These are phyloP conservation scores for Cotoneaster glaucophyllus DNA, from an alignment of 306 rosid genomes.

Conservation along the genomic window DNA sequence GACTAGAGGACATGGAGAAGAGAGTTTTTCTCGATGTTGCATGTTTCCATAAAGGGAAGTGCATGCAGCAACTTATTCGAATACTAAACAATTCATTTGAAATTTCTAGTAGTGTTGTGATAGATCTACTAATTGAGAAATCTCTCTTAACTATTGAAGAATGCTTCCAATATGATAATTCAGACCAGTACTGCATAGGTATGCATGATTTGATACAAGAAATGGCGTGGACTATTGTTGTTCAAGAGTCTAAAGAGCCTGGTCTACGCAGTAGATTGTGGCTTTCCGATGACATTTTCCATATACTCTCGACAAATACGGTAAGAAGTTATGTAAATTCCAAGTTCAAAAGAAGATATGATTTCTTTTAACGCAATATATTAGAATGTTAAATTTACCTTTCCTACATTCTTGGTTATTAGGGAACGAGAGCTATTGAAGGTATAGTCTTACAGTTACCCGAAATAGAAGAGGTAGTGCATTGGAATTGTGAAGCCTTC, in stretches of 20 bases:
- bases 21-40: not conserved
- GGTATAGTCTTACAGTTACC: not conserved
- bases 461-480: constrained; percentile 7
- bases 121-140: constrained; percentile 29
- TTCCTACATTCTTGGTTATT: not conserved
- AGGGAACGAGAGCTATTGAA: constrained; percentile 9
- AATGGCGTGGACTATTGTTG: not conserved
- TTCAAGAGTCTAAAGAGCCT: not conserved
- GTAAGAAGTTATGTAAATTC: not conserved
- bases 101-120: constrained; percentile 5
- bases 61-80: constrained; percentile 1
- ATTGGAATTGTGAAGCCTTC: not conserved
- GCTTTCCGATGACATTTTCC: constrained; percentile 6
- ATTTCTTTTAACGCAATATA: not conserved
- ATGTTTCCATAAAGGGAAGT: constrained; percentile 14
- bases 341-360: not conserved
- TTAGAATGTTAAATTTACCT: not conserved
- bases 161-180: not conserved
- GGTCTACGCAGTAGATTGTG: not conserved
- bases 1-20: constrained; percentile 18
- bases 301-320: constrained; percentile 5
- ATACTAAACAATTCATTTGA: not conserved
- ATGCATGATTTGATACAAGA: constrained; percentile 33
- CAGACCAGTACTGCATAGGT: not conserved
- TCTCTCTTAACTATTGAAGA: constrained; percentile 21